Percentiles rank a stretch among this genome's conserved stretches.
Evolutionary conservation across 2,329 filamentous ascomycete species (phyloP).

Genomic region (Nothophaeocryptopus gaeumannii): DNA sequence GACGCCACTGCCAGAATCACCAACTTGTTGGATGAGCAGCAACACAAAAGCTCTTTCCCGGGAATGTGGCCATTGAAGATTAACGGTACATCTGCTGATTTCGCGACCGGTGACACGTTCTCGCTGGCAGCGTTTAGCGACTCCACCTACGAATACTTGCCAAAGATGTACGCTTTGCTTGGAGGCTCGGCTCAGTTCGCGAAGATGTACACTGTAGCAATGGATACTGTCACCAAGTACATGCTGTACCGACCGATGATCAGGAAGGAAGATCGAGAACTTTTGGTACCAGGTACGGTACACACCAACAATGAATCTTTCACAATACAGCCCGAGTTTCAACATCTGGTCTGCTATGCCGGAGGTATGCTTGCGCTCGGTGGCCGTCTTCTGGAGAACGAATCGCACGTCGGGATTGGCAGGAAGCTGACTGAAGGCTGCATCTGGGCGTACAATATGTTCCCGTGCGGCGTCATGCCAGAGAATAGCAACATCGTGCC

Average conservation of each 20-base stretch:
- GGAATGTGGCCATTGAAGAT: conserved; percentile 62
- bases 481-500: conserved; percentile 55
- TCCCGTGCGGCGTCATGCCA: conserved; percentile 60
- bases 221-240: conserved; percentile 46
- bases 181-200: conserved; percentile 38
- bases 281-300: conserved; percentile 52
- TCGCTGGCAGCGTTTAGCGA: conserved; percentile 36
- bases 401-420: conserved; percentile 56
- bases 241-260: conserved; percentile 46
- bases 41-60: conserved; percentile 55
- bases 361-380: conserved; percentile 69
- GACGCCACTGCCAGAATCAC: conserved; percentile 60
- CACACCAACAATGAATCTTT: conserved; percentile 17
- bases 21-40: conserved; percentile 54
- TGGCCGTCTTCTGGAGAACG: conserved; percentile 57
- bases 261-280: conserved; percentile 37
- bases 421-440: conserved; percentile 61
- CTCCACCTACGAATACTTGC: conserved; percentile 36
- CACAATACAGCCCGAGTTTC: conserved; percentile 41
- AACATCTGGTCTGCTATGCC: conserved; percentile 68
- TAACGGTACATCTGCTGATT: conserved; percentile 41
- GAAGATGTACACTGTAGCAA: conserved; percentile 46
- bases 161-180: conserved; percentile 31
- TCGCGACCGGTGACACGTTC: conserved; percentile 30
- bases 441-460: conserved; percentile 59